Percentiles rank a stretch among this genome's conserved stretches.
These are phyloP conservation scores for Erodium maritimum DNA, from an alignment of 345 rosid species.

Conservation along the genomic window DNA sequence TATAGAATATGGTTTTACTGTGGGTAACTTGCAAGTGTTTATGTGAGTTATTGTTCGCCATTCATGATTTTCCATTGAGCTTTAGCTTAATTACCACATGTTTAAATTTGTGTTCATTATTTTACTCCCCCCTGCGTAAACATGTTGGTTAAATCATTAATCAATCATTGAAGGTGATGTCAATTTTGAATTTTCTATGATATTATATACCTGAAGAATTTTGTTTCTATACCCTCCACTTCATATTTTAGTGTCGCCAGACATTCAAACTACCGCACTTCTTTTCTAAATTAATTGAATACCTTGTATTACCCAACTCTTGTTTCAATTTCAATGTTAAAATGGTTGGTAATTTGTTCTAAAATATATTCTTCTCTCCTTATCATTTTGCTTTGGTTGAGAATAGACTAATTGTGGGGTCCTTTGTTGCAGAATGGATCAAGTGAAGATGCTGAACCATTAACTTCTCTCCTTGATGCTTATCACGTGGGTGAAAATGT, in stretches of 20 bases:
- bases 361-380: not conserved
- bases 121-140: not conserved
- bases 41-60: not conserved
- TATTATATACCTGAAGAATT: no score
- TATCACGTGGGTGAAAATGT: constrained; percentile 49
- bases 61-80: no score
- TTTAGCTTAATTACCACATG: not conserved
- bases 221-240: not conserved
- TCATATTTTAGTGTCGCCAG: not conserved
- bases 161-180: no score
- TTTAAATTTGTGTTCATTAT: not conserved
- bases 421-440: constrained; percentile 25
- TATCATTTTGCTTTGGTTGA: constrained; percentile 8
- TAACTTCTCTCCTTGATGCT: constrained; percentile 57
- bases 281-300: not conserved
- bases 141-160: not conserved
- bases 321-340: not conserved
- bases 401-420: constrained; percentile 3
- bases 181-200: no score
- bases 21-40: not conserved
- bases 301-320: not conserved
- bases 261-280: not conserved
- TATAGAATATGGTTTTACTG: not conserved
- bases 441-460: constrained; percentile 16
- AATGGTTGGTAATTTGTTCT: not conserved